A percentile compares a stretch with the other conserved stretches of the same genome.
phyloP scores from a whole-genome alignment of 129 eudicot species.

The Escallonia rubra region DNA sequence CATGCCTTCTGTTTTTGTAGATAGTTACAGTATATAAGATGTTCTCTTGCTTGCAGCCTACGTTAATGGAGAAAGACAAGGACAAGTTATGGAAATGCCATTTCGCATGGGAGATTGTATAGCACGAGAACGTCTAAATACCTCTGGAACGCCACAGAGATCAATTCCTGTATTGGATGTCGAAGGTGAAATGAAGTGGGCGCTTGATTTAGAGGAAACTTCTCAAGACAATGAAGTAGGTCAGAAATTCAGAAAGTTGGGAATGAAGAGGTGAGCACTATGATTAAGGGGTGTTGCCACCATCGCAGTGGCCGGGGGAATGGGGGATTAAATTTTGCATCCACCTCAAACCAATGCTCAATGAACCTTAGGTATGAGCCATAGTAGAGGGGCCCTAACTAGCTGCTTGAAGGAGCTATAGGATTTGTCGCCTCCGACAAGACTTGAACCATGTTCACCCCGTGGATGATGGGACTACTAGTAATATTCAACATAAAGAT shows the following conservation, averaged over 20 bases:
- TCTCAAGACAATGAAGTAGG: not conserved
- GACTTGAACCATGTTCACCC: too few species aligned
- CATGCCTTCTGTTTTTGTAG: too few species aligned
- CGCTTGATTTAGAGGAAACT: conserved; percentile 2
- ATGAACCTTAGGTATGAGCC: too few species aligned
- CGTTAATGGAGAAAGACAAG: not conserved
- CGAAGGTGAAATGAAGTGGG: not conserved
- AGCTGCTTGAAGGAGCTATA: too few species aligned
- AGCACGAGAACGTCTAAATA: not conserved
- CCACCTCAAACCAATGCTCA: too few species aligned
- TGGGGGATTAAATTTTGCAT: too few species aligned
- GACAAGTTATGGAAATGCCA: not conserved
- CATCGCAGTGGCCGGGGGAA: too few species aligned
- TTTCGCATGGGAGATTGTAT: not conserved
- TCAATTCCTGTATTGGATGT: not conserved
- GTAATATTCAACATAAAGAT: too few species aligned
- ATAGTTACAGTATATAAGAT: not conserved
- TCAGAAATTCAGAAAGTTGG: not conserved
- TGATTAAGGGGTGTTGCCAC: not conserved
- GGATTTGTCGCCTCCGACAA: too few species aligned
- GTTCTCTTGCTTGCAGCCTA: conserved; percentile 1
- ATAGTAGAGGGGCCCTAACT: too few species aligned
- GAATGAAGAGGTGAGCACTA: not conserved
- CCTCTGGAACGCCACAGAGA: not conserved
- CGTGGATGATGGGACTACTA: too few species aligned